Conservation (phyloP, 2,329 filamentous ascomycete species). For the Sordariomycetes sp. region DNA sequence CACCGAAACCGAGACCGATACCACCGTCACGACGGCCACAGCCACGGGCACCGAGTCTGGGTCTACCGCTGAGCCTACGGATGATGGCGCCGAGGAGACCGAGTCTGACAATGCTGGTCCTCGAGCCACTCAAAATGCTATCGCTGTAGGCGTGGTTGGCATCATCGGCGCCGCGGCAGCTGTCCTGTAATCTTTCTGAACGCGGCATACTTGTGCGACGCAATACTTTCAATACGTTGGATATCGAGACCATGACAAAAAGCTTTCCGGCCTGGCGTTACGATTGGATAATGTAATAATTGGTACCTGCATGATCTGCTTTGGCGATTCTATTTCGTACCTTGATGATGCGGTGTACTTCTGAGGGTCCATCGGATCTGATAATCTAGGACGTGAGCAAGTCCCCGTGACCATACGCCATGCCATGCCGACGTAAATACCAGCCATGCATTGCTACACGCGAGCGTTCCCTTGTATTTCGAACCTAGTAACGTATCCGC, state of each 20-base stretch:
- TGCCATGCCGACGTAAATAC: too few species aligned
- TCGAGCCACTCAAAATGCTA: slow-evolving; percentile 21
- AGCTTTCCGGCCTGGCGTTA: too few species aligned
- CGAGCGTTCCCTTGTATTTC: too few species aligned
- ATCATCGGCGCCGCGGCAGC: slow-evolving; percentile 17
- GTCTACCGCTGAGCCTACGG: slow-evolving; percentile 8
- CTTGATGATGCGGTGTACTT: too few species aligned
- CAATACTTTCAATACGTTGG: background rate
- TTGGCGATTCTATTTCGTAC: too few species aligned
- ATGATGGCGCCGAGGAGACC: background rate
- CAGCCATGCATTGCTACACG: too few species aligned
- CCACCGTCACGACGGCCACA: slow-evolving; percentile 4
- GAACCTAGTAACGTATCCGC: too few species aligned
- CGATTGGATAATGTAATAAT: too few species aligned
- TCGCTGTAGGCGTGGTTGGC: slow-evolving; percentile 23
- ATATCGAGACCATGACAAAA: background rate
- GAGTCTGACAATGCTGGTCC: slow-evolving; percentile 14
- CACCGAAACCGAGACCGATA: slow-evolving; percentile 3
- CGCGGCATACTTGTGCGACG: background rate
- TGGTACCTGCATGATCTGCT: too few species aligned
- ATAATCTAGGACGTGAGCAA: too few species aligned
- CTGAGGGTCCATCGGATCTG: too few species aligned
- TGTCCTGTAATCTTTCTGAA: background rate
- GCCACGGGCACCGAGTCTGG: slow-evolving; percentile 8
- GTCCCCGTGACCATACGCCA: too few species aligned